Conservation (phyloP, 441 rosid genomes). For the Bocquillonia castaneifolia region DNA sequence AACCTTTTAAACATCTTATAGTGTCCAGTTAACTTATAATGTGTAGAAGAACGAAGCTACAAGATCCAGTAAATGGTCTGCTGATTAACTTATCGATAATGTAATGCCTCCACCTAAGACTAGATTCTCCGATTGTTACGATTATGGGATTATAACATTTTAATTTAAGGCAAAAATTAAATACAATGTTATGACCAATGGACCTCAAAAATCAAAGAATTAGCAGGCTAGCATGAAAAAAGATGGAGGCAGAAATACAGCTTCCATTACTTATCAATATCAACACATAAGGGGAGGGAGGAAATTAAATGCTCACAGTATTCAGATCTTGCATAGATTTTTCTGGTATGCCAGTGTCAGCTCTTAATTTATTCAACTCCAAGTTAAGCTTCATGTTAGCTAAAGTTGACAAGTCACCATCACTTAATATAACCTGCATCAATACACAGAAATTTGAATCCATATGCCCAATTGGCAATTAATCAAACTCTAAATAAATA, state of each 20-base stretch:
- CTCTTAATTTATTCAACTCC: slow-evolving; percentile 44
- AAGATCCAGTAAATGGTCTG: not conserved
- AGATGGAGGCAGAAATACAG: slow-evolving; percentile 10
- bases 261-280: not conserved
- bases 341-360: slow-evolving; percentile 24
- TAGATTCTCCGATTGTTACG: not conserved
- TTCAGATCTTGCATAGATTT: slow-evolving; percentile 27
- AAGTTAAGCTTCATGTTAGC: slow-evolving; percentile 72
- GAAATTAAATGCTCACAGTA: slow-evolving; percentile 38
- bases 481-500: no score
- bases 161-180: not conserved
- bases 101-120: no score
- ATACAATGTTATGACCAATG: not conserved
- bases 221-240: not conserved
- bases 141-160: not conserved
- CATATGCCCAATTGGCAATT: no score
- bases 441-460: slow-evolving; percentile 2
- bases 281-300: not conserved
- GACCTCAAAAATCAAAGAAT: not conserved
- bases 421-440: slow-evolving; percentile 65
- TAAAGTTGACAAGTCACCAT: slow-evolving; percentile 67
- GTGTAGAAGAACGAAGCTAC: not conserved
- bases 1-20: not conserved
- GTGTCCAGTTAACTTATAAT: not conserved
- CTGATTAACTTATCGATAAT: not conserved